Percentiles rank a stretch among this genome's conserved stretches.
These are phyloP conservation scores for Ampelocalamus luodianensis DNA, from an alignment of 176 grass and related monocot species.

Conservation along the genomic window DNA sequence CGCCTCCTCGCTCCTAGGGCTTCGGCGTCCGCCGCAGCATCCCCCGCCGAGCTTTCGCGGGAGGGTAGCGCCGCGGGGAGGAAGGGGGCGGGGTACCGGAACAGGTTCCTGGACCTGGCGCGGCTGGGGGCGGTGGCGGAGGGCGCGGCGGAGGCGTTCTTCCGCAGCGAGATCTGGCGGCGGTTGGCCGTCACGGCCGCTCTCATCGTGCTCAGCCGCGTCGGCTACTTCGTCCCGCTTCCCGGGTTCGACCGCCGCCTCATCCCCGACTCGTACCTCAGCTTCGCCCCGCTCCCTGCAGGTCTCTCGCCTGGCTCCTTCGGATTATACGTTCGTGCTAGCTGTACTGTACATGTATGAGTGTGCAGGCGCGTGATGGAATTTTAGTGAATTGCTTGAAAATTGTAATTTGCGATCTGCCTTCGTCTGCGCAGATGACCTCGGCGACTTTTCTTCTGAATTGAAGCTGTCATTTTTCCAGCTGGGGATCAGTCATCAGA, in stretches of 20 bases:
- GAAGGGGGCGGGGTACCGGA: constrained; percentile 57
- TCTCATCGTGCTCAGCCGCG: constrained; percentile 83
- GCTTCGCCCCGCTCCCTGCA: constrained; percentile 77
- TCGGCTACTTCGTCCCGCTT: constrained; percentile 86
- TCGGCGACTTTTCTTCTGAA: constrained; percentile 79
- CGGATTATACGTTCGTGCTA: neutral
- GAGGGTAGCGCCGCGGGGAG: constrained; percentile 7
- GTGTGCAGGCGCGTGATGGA: neutral
- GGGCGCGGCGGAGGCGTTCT: constrained; percentile 81
- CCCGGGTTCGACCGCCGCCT: constrained; percentile 91
- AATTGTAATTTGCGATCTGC: neutral
- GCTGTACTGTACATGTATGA: neutral
- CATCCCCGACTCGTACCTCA: constrained; percentile 89
- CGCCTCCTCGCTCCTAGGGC: constrained; percentile 19
- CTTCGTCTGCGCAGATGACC: constrained; percentile 64
- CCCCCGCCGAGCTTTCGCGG: neutral
- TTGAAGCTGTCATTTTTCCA: constrained; percentile 96
- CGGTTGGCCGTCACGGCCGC: constrained; percentile 72
- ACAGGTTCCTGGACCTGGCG: constrained; percentile 80
- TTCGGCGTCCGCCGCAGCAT: neutral
- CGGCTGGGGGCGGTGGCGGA: constrained; percentile 74
- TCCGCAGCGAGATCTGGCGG: constrained; percentile 92
- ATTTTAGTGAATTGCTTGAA: neutral
- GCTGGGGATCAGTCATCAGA: constrained; percentile 94
- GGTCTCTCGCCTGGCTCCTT: constrained; percentile 41